phyloP scores from a whole-genome alignment of 176 grass and related monocot genomes.

The Oryza australiensis region DNA sequence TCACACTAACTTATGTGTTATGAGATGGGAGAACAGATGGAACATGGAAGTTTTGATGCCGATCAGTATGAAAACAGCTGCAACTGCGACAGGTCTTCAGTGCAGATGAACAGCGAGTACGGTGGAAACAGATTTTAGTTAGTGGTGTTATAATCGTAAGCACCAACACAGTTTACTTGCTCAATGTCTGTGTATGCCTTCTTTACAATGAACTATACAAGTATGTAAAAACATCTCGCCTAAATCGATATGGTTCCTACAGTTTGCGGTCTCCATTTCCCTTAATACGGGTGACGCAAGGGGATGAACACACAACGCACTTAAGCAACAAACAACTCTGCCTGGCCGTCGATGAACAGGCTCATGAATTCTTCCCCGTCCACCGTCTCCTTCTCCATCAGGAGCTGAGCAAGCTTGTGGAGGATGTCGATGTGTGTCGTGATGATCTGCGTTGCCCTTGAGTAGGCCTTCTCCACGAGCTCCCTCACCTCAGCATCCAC shows the following conservation, averaged over 20 bases:
- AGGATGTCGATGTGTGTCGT: conserved; percentile 85
- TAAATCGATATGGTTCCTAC: conserved; percentile 46
- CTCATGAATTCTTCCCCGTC: conserved; percentile 99
- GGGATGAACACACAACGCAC: background rate
- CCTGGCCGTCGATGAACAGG: conserved; percentile 92
- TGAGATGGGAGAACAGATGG: too few relatives aligned
- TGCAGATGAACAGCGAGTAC: background rate
- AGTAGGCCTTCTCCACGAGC: conserved; percentile 80
- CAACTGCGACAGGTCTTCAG: too few relatives aligned
- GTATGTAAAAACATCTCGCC: conserved; percentile 8
- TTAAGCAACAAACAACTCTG: conserved; percentile 85
- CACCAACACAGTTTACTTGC: conserved; percentile 9
- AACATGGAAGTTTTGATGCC: background rate
- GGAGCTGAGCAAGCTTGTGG: conserved; percentile 83
- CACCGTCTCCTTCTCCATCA: conserved; percentile 96
- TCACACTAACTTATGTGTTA: too few relatives aligned
- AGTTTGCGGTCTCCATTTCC: background rate
- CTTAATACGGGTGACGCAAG: background rate
- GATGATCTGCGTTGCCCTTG: conserved; percentile 71
- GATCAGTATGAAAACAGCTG: background rate
- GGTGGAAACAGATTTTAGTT: background rate
- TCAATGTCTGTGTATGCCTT: conserved; percentile 18
- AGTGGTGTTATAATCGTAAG: background rate
- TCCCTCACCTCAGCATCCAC: conserved; percentile 93
- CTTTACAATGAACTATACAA: conserved; percentile 45